Percentiles rank a stretch among this genome's conserved stretches.
Evolutionary conservation across 2,329 filamentous ascomycete species (phyloP).

Genomic region (Diaporthe sp.): DNA sequence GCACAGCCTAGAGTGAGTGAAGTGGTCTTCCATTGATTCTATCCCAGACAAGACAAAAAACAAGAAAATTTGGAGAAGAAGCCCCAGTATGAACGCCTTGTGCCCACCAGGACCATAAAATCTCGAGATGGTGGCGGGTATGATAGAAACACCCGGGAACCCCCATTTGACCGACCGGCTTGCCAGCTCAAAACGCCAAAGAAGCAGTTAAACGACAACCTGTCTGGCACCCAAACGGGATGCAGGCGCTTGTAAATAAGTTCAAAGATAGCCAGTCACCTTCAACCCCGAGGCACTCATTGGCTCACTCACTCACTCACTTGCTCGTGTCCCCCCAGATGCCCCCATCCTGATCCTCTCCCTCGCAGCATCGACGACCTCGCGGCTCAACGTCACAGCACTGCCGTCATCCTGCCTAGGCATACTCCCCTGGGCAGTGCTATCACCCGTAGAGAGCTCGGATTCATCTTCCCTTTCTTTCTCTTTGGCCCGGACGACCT

Average conservation of each 20-base stretch:
- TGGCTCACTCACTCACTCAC: background rate
- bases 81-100: background rate
- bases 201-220: background rate
- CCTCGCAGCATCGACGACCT: conserved; percentile 23
- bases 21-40: conserved; percentile 8
- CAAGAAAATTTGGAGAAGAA: background rate
- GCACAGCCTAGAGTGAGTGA: background rate
- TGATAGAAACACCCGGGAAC: background rate
- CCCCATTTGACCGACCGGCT: background rate
- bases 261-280: background rate
- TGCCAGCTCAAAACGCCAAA: background rate
- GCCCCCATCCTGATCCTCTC: conserved; percentile 18
- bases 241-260: background rate
- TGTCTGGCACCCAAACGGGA: background rate
- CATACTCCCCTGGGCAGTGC: background rate
- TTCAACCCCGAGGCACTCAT: too few species aligned
- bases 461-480: background rate
- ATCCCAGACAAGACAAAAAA: too few species aligned
- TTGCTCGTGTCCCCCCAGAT: background rate
- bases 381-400: conserved; percentile 14
- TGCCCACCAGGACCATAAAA: background rate
- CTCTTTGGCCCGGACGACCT: conserved; percentile 56
- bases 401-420: conserved; percentile 34
- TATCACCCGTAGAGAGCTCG: background rate
- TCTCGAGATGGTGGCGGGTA: conserved; percentile 2